Base-by-base conservation (phyloP, 345 rosid genomes). In the Nasturtium officinale region DNA sequence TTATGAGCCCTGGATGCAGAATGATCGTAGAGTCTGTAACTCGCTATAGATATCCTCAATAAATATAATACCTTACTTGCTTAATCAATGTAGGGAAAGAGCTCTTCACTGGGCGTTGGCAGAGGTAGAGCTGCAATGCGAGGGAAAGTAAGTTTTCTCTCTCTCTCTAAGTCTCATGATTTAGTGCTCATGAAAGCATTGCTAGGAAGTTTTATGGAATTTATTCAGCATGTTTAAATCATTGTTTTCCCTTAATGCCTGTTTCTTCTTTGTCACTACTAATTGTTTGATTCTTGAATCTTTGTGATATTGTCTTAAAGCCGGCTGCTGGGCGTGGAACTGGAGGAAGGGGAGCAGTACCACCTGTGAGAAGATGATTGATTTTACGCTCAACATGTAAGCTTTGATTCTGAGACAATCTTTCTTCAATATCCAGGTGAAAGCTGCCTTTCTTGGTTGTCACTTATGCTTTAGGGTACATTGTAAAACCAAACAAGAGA, bases 111-210 rank as follows among this genome's bases (percentile, higher is more conserved):
- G 8, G 98, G 99, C 66, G 98, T 96, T 80, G 99, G 99, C 69
- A 87, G 98, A 79, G 99, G 99, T 52, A 87, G 98, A 83, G 93
- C 96, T 76, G 95, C 98, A 13, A 89, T 96, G 99, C 87, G 97
- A 50, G 98, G 97, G 45, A 95, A 89, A 77, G 99, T 95, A 84
- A 87, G 96, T 75, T 35, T 25, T 2, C 48, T 18, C 56, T 12
- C 16, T 28, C 16, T 43, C 30, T 47, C 43, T 47, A 43, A 7
- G 28, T 51, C 12, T 45, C 23, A 47, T 65, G 21, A n/a, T 33
- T 9, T 65, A 4, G 0, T 53, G 4, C 32, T 48, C 20, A 2
- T 43, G 30, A 56, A 42, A 30, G n/a, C 47, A 46, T 6, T 53
- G 20, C 20, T 77, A 23, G 18, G 61, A 60, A 53, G 54, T 55